A percentile compares a stretch with the other conserved stretches of the same genome.
Evolutionary conservation across 2,329 filamentous ascomycete species (phyloP).

Genomic region (Balansia obtecta): DNA sequence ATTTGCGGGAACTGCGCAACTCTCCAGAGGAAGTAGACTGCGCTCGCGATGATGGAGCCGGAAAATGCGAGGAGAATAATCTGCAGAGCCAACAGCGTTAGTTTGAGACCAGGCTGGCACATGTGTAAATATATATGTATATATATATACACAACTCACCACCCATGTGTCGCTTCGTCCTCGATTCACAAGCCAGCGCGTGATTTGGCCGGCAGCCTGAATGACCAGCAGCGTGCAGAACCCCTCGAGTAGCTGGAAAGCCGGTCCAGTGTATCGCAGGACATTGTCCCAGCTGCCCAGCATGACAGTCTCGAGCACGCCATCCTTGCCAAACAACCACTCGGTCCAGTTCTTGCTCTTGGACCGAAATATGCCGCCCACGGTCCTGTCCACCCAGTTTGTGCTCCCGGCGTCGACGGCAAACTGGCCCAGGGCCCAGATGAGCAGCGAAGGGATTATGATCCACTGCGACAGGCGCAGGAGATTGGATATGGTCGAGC

Average conservation of each 20-base stretch:
- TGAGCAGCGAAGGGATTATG: slow-evolving; percentile 72
- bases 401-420: slow-evolving; percentile 71
- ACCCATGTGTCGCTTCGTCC: slow-evolving; percentile 94
- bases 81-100: slow-evolving; percentile 31
- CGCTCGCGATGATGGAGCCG: slow-evolving; percentile 82
- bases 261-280: slow-evolving; percentile 78
- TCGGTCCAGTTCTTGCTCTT: slow-evolving; percentile 58
- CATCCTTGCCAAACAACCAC: slow-evolving; percentile 81
- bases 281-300: slow-evolving; percentile 83
- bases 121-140: too few species aligned
- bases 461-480: slow-evolving; percentile 75
- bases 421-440: slow-evolving; percentile 93
- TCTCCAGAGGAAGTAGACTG: slow-evolving; percentile 92
- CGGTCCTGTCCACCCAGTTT: slow-evolving; percentile 73
- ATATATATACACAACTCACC: slow-evolving; percentile 33
- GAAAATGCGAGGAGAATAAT: slow-evolving; percentile 81
- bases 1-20: slow-evolving; percentile 90
- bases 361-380: slow-evolving; percentile 51
- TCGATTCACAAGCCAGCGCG: slow-evolving; percentile 85
- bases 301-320: slow-evolving; percentile 65
- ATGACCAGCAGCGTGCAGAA: slow-evolving; percentile 96
- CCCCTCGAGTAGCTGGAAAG: slow-evolving; percentile 89
- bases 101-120: slow-evolving; percentile 23
- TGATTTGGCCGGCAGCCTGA: slow-evolving; percentile 87
- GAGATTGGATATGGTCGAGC: slow-evolving; percentile 56